Percentiles rank a stretch among this genome's conserved stretches.
These are phyloP conservation scores for Pythium apleroticum DNA, from an alignment of 352 stramenopile species.

Conservation along the genomic window DNA sequence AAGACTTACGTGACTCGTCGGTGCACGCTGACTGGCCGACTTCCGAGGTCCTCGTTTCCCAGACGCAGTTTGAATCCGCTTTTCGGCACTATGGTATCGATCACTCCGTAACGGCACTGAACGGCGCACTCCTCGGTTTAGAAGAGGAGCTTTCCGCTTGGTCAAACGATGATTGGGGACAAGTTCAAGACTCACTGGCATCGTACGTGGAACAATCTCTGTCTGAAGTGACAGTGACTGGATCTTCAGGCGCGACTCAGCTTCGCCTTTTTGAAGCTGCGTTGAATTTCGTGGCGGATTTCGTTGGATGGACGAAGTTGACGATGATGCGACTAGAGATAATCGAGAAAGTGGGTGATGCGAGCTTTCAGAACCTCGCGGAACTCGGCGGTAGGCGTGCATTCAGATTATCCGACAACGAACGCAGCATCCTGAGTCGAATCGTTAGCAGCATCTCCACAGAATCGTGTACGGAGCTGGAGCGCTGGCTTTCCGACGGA, in stretches of 20 bases:
- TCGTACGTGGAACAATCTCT: not conserved
- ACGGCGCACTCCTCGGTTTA: slow-evolving; percentile 14
- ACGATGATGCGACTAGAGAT: slow-evolving; percentile 11
- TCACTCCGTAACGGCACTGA: slow-evolving; percentile 13
- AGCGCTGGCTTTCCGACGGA: slow-evolving; percentile 14
- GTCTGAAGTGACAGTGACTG: not conserved
- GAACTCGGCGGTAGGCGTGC: not conserved
- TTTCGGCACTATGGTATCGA: slow-evolving; percentile 20
- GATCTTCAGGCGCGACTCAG: not conserved
- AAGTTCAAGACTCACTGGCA: not conserved
- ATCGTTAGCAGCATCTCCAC: slow-evolving; percentile 4
- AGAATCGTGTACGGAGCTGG: slow-evolving; percentile 4
- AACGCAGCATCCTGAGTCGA: slow-evolving; percentile 19
- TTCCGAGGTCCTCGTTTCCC: not conserved
- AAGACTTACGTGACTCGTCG: not conserved
- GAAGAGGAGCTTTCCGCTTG: slow-evolving; percentile 16
- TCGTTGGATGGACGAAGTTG: slow-evolving; percentile 16
- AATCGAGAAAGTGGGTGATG: slow-evolving; percentile 6
- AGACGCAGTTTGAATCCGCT: slow-evolving; percentile 10
- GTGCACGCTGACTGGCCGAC: not conserved
- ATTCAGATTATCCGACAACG: slow-evolving; percentile 18
- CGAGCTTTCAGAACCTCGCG: slow-evolving; percentile 16
- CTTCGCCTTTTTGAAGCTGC: slow-evolving; percentile 12
- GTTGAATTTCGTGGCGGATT: slow-evolving; percentile 15
- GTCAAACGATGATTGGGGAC: slow-evolving; percentile 7